Evolutionary conservation across 208 protist genomes (phyloP).

Genomic region (Trypanosoma platydactyli): DNA sequence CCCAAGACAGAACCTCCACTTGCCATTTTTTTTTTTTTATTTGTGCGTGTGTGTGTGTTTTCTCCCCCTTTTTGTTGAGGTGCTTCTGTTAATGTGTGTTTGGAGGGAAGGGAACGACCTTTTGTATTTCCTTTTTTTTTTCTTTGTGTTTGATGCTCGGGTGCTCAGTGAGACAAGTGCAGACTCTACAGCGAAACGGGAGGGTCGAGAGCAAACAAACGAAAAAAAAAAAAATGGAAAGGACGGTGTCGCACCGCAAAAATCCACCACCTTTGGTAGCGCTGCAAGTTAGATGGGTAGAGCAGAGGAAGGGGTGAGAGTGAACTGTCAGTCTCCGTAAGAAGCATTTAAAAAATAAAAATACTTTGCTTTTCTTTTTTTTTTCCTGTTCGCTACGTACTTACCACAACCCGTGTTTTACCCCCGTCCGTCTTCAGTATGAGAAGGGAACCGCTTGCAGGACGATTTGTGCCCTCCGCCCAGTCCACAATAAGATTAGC

Average conservation of each 20-base stretch:
- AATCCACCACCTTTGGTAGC: neutral
- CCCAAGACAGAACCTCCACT: constrained; percentile 96
- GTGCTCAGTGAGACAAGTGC: neutral
- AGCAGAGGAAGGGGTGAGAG: neutral
- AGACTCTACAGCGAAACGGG: neutral
- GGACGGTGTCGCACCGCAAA: neutral
- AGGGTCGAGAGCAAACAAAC: neutral
- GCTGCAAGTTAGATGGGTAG: too few species aligned
- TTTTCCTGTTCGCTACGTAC: neutral
- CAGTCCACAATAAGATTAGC: constrained; percentile 45
- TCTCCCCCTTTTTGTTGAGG: constrained; percentile 1
- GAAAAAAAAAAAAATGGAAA: neutral
- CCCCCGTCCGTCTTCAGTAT: constrained; percentile 3
- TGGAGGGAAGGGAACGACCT: too few species aligned
- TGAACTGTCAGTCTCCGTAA: too few species aligned
- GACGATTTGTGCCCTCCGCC: constrained; percentile 32
- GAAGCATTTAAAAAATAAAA: neutral
- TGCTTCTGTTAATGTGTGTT: neutral
- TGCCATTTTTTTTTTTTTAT: constrained; percentile 63
- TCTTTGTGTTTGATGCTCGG: neutral
- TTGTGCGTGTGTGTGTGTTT: neutral
- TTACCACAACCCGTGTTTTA: neutral
- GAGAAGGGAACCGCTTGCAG: constrained; percentile 45
- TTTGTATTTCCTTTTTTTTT: too few species aligned
- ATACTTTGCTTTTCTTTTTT: neutral